Base-by-base conservation (phyloP, 306 rosid genomes). In the Cicer arietinum region DNA sequence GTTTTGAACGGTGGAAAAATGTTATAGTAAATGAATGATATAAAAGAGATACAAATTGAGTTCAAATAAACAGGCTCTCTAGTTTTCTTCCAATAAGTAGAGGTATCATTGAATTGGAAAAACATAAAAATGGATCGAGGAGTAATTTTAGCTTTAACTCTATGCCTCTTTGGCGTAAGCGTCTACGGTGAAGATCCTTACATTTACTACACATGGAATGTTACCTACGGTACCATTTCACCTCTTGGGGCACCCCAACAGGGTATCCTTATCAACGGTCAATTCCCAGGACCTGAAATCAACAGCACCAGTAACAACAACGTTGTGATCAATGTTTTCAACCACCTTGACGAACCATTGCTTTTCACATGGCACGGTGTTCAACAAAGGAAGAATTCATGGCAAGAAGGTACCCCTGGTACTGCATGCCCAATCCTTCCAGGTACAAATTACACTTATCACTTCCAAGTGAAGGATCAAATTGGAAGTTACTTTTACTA, bases 391-490 rank as follows among this genome's bases (percentile, higher is more conserved):
- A 92, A 90, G 81, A 90, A 92, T 79, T 78, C 94, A 1, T 92
- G 98, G 98, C 92, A 88, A 58, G 96, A 92, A 6, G 98, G 98
- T 37, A 79, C 83, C 0, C 73, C 42, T 1, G 98, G 98, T 51
- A 83, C 88, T 8, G 18, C 35, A 62, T 92, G 98, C 83, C 98
- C 96, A n/a, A 92, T 92, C 8, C 79, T 35, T 4, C 88, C 96
- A 0, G 90, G 96, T 2, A 81, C 71, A 6, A 92, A 92, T 81
- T 90, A 71, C 88, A 92, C 92, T 7, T 92, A 92, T 69, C 76
- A 64, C 0, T 87, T 87, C 78, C 97, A 92, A 47, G 90, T 87
- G 6, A 92, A 92, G 92, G 97, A 92, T 54, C 97, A 92, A 61
- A 91, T 91, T 2, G 97, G 97, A 1, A 82, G 78, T 62, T 91